These are phyloP conservation scores for Malus sieversii DNA, from an alignment of 306 rosid species.

Conservation along the genomic window DNA sequence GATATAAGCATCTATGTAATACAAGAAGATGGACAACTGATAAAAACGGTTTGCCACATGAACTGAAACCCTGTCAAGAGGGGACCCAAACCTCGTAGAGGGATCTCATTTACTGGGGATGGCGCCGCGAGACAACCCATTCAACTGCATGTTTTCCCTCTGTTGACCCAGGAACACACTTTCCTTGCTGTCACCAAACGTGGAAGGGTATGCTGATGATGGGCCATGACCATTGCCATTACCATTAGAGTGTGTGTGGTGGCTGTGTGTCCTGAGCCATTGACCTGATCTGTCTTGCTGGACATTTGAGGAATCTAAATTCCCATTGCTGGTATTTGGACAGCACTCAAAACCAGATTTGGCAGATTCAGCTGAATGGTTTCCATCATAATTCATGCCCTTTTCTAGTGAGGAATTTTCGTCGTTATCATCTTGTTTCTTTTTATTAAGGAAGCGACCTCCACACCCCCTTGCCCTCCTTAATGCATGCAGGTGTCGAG, in stretches of 20 bases:
- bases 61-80: slow-evolving; percentile 18
- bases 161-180: slow-evolving; percentile 35
- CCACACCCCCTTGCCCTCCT: slow-evolving; percentile 88
- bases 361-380: slow-evolving; percentile 16
- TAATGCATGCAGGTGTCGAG: slow-evolving; percentile 81
- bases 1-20: slow-evolving; percentile 16
- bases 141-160: slow-evolving; percentile 39
- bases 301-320: slow-evolving; percentile 19
- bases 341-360: slow-evolving; percentile 13
- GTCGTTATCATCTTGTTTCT: slow-evolving; percentile 35
- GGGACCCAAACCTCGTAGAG: slow-evolving; percentile 16
- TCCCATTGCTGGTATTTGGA: slow-evolving; percentile 23
- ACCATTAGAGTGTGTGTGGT: slow-evolving; percentile 26
- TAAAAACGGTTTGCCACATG: not conserved
- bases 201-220: slow-evolving; percentile 30
- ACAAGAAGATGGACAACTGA: not conserved
- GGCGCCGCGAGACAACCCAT: slow-evolving; percentile 40
- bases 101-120: slow-evolving; percentile 33
- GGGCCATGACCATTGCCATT: slow-evolving; percentile 24
- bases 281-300: slow-evolving; percentile 28
- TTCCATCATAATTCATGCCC: slow-evolving; percentile 19
- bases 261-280: slow-evolving; percentile 16
- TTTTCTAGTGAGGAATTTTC: slow-evolving; percentile 24
- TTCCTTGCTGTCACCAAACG: slow-evolving; percentile 24
- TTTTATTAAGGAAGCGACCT: slow-evolving; percentile 79